Conservation (phyloP, 1,284 basidiomycete genomes). For the Mycena citricolor region DNA sequence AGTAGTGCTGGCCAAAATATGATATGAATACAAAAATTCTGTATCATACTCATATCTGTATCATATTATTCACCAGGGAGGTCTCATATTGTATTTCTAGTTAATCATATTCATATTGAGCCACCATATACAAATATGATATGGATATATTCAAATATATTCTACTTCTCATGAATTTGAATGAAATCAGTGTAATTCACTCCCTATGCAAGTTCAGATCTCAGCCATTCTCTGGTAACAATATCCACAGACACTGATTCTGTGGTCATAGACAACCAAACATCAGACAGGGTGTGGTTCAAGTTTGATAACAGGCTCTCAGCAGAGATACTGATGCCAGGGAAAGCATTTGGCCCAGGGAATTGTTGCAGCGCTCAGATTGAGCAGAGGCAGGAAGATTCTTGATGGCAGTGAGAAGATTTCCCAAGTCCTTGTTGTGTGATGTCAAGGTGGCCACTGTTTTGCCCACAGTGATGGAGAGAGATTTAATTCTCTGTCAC, state of each 20-base stretch:
- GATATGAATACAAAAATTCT: conserved; percentile 1
- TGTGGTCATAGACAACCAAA: conserved; percentile 4
- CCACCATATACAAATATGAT: conserved; percentile 6
- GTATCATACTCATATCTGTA: conserved; percentile 13
- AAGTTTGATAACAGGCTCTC: conserved; percentile 6
- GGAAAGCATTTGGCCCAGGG: conserved; percentile 1
- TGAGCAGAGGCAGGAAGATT: background rate
- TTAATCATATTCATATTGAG: conserved; percentile 9
- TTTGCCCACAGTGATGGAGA: too few relatives aligned
- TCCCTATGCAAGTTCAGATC: conserved; percentile 4
- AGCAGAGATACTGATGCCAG: conserved; percentile 6
- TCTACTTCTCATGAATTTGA: background rate
- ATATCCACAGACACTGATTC: conserved; percentile 2
- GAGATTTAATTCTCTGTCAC: too few relatives aligned
- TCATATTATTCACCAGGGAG: background rate
- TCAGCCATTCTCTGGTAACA: conserved; percentile 11
- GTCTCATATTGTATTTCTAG: conserved; percentile 8
- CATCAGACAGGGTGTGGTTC: conserved; percentile 6
- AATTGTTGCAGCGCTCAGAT: conserved; percentile 1
- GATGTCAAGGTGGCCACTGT: too few relatives aligned
- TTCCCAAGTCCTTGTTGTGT: background rate
- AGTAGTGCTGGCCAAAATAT: too few relatives aligned
- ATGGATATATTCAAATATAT: conserved; percentile 10
- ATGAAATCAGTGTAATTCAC: conserved; percentile 4
- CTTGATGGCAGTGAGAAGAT: background rate